Evolutionary conservation across 1,284 basidiomycete species (phyloP).

Genomic region (Ustilago trichophora): DNA sequence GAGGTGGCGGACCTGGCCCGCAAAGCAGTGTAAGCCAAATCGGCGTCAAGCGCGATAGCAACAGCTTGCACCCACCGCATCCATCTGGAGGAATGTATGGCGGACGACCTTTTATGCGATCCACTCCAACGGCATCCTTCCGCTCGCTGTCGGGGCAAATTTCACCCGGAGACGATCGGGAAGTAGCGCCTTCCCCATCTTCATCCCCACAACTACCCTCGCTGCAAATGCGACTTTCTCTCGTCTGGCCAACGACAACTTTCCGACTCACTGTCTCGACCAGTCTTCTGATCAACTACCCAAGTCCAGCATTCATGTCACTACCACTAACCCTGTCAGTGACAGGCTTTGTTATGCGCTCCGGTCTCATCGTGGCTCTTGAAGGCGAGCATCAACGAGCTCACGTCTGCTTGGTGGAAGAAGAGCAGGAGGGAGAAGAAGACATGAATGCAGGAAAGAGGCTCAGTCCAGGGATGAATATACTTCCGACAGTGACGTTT

Average conservation of each 20-base stretch:
- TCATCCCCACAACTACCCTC: constrained; percentile 42
- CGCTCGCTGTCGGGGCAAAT: constrained; percentile 26
- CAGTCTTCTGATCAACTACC: constrained; percentile 93
- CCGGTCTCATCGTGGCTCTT: constrained; percentile 88
- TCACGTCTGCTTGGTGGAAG: constrained; percentile 77
- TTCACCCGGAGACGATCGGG: constrained; percentile 11
- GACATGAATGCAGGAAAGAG: constrained; percentile 3
- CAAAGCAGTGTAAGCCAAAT: constrained; percentile 41
- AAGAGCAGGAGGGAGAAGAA: constrained; percentile 51
- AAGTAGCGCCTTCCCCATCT: background rate
- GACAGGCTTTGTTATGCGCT: constrained; percentile 84
- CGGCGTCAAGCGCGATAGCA: constrained; percentile 25
- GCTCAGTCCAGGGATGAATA: constrained; percentile 73
- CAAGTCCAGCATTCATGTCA: constrained; percentile 91
- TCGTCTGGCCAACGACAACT: constrained; percentile 56
- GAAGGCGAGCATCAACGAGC: constrained; percentile 80
- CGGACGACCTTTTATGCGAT: constrained; percentile 23
- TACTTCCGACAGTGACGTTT: constrained; percentile 90
- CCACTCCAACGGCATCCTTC: constrained; percentile 20
- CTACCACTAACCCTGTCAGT: constrained; percentile 91
- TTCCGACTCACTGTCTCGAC: constrained; percentile 78
- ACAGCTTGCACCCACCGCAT: constrained; percentile 24
- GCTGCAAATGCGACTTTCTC: constrained; percentile 54
- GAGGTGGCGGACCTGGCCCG: constrained; percentile 31
- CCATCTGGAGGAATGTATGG: constrained; percentile 4